These are phyloP conservation scores for Ascochyta lentis DNA, from an alignment of 2,329 filamentous ascomycete genomes.

Conservation along the genomic window DNA sequence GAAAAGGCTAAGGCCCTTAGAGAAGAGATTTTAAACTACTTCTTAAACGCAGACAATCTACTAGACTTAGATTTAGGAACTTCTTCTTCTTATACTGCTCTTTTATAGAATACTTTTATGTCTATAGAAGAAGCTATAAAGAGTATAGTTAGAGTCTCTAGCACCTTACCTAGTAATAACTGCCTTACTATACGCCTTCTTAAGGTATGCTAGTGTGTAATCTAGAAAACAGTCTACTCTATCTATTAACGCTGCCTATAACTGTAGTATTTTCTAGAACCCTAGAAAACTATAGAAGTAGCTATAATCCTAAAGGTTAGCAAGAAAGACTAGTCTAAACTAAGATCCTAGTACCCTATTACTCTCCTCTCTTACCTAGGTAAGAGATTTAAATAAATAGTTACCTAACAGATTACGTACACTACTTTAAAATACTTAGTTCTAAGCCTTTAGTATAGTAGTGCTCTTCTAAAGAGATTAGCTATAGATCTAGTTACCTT, in stretches of 20 bases:
- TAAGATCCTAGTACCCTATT: background rate
- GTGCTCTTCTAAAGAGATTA: slow-evolving; percentile 9
- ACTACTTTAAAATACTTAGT: slow-evolving; percentile 7
- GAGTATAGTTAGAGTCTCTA: background rate
- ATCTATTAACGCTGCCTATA: background rate
- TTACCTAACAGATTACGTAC: slow-evolving; percentile 4
- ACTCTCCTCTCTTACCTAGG: slow-evolving; percentile 16
- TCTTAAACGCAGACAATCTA: too few relatives aligned
- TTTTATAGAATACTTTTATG: background rate
- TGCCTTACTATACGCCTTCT: background rate
- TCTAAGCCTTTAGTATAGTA: slow-evolving; percentile 7
- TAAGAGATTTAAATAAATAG: slow-evolving; percentile 10
- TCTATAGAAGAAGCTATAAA: background rate
- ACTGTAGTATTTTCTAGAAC: background rate
- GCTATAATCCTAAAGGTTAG: background rate
- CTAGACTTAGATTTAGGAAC: too few relatives aligned
- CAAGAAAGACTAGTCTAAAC: background rate
- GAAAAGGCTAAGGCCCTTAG: too few relatives aligned
- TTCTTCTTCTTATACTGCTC: too few relatives aligned
- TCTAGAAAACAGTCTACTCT: background rate
- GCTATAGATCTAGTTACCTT: slow-evolving; percentile 1
- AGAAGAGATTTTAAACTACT: too few relatives aligned
- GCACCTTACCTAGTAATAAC: background rate
- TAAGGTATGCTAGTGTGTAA: background rate
- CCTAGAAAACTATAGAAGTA: background rate